Evolutionary conservation across 176 grass and related monocot genomes (phyloP).

Genomic region (Oryza glaberrima): DNA sequence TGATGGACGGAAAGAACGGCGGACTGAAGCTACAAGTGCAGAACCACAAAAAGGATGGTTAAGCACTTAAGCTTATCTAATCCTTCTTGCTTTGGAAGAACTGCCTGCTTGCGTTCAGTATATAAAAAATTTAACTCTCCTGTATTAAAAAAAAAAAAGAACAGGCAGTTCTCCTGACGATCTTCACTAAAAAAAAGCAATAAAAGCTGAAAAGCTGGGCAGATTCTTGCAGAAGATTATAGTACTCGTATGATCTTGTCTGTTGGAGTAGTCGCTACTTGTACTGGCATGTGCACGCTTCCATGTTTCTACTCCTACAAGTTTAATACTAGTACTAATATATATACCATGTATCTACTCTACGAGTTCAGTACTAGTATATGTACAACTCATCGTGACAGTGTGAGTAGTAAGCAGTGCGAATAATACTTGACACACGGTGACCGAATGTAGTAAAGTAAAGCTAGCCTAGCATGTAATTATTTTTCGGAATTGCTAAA

Average conservation of each 20-base stretch:
- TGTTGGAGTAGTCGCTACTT: constrained; percentile 4
- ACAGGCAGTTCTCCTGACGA: not conserved
- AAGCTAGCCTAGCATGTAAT: too few relatives aligned
- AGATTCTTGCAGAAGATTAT: constrained; percentile 26
- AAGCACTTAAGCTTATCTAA: not conserved
- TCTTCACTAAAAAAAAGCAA: not conserved
- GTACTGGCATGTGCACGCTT: constrained; percentile 13
- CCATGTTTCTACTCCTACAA: not conserved
- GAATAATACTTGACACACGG: too few relatives aligned
- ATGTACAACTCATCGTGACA: too few relatives aligned
- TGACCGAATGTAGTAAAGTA: too few relatives aligned
- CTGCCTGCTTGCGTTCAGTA: not conserved
- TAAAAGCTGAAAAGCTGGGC: not conserved
- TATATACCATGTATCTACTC: not conserved
- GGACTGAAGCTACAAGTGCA: not conserved
- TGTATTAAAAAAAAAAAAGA: too few relatives aligned
- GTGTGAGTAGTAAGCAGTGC: too few relatives aligned
- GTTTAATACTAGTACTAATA: not conserved
- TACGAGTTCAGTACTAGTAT: not conserved
- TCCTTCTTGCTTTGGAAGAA: not conserved
- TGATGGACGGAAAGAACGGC: not conserved
- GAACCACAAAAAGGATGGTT: not conserved
- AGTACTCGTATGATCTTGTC: not conserved
- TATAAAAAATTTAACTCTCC: not conserved
- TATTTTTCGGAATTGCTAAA: too few relatives aligned